Evolutionary conservation across 208 protist genomes (phyloP).

Genomic region (Trichomonas tenax): DNA sequence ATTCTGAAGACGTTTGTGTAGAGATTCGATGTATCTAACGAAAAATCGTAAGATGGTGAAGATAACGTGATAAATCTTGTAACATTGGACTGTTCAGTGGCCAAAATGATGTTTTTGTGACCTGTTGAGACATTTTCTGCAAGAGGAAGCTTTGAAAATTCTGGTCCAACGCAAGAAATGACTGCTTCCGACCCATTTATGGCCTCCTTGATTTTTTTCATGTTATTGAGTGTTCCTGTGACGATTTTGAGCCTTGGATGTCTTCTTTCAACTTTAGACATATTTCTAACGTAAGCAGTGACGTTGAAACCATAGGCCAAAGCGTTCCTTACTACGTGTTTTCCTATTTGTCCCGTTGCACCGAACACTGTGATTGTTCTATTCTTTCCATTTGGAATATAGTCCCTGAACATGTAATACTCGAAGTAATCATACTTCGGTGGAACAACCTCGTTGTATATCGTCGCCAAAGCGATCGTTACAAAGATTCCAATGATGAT

Average conservation of each 20-base stretch:
- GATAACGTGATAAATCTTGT: not conserved
- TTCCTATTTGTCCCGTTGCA: not conserved
- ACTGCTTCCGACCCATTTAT: not conserved
- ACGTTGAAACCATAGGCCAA: not conserved
- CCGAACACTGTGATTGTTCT: not conserved
- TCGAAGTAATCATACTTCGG: not conserved
- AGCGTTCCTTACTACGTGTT: not conserved
- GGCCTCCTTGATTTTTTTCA: not conserved
- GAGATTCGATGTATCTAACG: not conserved
- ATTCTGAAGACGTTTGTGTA: not conserved
- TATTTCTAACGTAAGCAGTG: not conserved
- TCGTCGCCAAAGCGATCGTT: not conserved
- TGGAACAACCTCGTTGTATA: not conserved
- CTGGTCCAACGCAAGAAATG: not conserved
- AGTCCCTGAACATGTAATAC: not conserved
- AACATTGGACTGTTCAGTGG: not conserved
- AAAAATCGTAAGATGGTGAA: not conserved
- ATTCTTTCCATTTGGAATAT: not conserved
- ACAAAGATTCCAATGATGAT: not conserved
- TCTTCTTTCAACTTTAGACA: not conserved
- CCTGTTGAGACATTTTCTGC: not conserved
- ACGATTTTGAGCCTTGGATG: not conserved
- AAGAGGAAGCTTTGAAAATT: not conserved
- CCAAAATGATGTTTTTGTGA: not conserved
- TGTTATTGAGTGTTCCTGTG: not conserved